Conservation (phyloP, 2,329 filamentous ascomycete genomes). For the Trichoderma pleuroti region DNA sequence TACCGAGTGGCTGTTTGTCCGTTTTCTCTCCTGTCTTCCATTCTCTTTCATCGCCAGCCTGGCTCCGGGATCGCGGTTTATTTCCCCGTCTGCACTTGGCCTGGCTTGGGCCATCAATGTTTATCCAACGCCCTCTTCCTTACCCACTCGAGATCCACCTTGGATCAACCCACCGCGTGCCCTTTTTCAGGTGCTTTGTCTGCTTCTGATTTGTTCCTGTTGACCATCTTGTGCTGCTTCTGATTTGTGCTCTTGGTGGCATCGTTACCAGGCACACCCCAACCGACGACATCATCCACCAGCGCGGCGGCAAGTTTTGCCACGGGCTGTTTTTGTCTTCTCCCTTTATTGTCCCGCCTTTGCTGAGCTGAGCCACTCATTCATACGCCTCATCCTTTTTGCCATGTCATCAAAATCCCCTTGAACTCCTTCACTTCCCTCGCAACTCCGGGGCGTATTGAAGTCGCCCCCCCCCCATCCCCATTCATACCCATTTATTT, state of each 20-base stretch:
- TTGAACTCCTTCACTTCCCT: not conserved
- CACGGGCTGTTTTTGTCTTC: not conserved
- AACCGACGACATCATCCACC: not conserved
- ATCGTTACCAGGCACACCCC: not conserved
- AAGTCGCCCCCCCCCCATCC: not conserved
- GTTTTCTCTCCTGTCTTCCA: not conserved
- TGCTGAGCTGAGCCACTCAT: not conserved
- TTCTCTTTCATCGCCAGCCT: not conserved
- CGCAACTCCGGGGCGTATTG: not conserved
- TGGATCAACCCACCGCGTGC: constrained; percentile 3
- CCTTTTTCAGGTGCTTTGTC: constrained; percentile 4
- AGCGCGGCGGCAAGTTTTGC: not conserved
- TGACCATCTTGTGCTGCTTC: not conserved
- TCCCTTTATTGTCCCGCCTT: not conserved
- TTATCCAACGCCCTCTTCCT: not conserved
- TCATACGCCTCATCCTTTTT: not conserved
- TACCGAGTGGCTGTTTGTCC: constrained; percentile 10
- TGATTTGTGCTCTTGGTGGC: not conserved
- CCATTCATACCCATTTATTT: not conserved
- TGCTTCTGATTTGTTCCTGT: not conserved
- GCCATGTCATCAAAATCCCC: not conserved
- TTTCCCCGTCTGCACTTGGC: constrained; percentile 19
- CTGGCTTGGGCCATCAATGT: not conserved
- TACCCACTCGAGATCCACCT: constrained; percentile 14
- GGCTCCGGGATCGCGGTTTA: constrained; percentile 1